Conservation (phyloP, 805 yeast genomes). For the Phaffomyces antillensis region DNA sequence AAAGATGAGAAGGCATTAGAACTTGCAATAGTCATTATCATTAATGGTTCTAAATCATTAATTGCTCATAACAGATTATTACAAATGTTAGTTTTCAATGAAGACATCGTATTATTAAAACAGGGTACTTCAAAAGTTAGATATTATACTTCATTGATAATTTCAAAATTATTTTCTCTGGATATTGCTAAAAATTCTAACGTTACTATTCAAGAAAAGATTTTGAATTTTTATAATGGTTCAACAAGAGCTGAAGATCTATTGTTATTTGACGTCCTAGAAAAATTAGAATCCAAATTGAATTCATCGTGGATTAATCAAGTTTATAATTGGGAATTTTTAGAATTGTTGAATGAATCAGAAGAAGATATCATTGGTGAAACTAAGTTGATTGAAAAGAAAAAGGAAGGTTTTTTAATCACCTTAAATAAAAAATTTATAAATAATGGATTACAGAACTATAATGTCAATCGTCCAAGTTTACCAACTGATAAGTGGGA, state of each 20-base stretch:
- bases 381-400: conserved; percentile 38
- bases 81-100: conserved; percentile 58
- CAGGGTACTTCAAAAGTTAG: conserved; percentile 24
- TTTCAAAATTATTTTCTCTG: conserved; percentile 42
- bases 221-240: conserved; percentile 57
- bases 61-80: conserved; percentile 45
- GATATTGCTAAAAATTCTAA: conserved; percentile 43
- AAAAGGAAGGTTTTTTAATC: conserved; percentile 42
- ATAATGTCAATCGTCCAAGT: conserved; percentile 21
- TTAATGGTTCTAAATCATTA: conserved; percentile 28
- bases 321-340: conserved; percentile 61
- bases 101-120: conserved; percentile 28
- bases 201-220: conserved; percentile 36
- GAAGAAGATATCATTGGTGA: conserved; percentile 43
- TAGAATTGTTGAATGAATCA: conserved; percentile 29
- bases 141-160: conserved; percentile 37
- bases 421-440: conserved; percentile 44
- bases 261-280: conserved; percentile 49
- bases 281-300: conserved; percentile 46
- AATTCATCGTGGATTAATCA: conserved; percentile 58
- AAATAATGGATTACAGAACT: conserved; percentile 38
- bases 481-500: conserved; percentile 28
- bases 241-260: conserved; percentile 54
- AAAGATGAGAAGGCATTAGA: conserved; percentile 33
- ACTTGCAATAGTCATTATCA: conserved; percentile 34